Conservation (phyloP, 257 asterid genomes). For the Solanum chilense region DNA sequence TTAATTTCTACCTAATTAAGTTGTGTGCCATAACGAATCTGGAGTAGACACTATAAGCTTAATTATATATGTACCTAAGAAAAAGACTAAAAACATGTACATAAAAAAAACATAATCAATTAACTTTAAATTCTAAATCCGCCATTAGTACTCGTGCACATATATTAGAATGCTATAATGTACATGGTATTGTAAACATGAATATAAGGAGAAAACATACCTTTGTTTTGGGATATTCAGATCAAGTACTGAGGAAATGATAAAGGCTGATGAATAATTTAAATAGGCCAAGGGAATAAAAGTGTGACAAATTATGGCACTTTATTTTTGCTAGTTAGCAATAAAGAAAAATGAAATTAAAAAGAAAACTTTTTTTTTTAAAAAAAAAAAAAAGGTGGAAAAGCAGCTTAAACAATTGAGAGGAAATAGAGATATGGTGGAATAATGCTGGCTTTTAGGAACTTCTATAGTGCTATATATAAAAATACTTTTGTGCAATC, state of each 20-base stretch:
- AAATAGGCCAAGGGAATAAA: conserved; percentile 1
- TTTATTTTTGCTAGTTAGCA: not conserved
- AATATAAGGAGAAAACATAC: not conserved
- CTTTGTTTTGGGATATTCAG: not conserved
- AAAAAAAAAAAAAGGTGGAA: not conserved
- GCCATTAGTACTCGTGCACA: not conserved
- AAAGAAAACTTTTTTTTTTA: not conserved
- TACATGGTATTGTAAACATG: not conserved
- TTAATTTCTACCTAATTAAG: not conserved
- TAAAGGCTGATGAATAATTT: not conserved
- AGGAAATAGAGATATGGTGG: not conserved
- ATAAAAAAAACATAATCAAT: not conserved
- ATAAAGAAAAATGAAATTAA: not conserved
- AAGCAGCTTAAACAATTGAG: not conserved
- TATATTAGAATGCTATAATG: not conserved
- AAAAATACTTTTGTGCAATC: not conserved
- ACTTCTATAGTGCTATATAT: not conserved
- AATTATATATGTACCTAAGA: not conserved
- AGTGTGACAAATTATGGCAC: not conserved
- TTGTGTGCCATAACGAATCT: not conserved
- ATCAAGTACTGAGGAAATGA: not conserved
- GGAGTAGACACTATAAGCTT: not conserved
- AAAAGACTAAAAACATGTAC: not conserved
- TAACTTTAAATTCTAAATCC: not conserved
- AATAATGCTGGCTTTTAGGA: not conserved